These are phyloP conservation scores for Micromonas commoda DNA, from an alignment of 139 green algal genomes.

Conservation along the genomic window DNA sequence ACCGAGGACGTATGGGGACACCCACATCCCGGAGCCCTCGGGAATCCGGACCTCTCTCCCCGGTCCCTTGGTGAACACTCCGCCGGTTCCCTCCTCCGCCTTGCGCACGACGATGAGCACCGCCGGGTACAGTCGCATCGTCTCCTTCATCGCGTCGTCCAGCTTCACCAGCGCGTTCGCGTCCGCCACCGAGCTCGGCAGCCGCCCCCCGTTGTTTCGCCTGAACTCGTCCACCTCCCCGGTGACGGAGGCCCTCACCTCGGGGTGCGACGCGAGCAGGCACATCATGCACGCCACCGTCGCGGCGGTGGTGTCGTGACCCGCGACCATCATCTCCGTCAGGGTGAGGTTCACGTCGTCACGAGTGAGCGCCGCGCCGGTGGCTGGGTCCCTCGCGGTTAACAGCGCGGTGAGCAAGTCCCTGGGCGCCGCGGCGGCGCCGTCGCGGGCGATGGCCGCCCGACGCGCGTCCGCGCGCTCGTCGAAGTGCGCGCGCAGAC, in stretches of 20 bases:
- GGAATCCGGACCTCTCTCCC: neutral
- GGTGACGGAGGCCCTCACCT: too few relatives aligned
- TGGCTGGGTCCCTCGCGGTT: neutral
- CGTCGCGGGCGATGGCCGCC: neutral
- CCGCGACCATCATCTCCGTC: neutral
- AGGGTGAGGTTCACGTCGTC: neutral
- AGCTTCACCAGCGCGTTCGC: neutral
- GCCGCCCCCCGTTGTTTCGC: too few relatives aligned
- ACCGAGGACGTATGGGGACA: neutral
- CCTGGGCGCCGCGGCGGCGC: too few relatives aligned
- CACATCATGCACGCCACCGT: neutral
- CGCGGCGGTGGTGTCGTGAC: conserved; percentile 4
- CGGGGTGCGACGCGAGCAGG: too few relatives aligned
- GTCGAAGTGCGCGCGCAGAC: neutral
- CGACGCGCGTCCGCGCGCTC: neutral
- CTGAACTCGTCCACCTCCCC: too few relatives aligned
- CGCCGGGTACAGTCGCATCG: neutral
- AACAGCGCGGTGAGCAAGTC: neutral
- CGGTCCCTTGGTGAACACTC: neutral
- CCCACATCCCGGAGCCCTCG: neutral
- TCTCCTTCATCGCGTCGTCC: neutral
- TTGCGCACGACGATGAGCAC: neutral
- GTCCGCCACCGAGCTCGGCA: too few relatives aligned
- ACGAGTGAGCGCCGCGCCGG: neutral
- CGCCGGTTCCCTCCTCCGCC: too few relatives aligned